Conservation (phyloP, 2,329 filamentous ascomycete genomes). For the Leptodontidium sp. region DNA sequence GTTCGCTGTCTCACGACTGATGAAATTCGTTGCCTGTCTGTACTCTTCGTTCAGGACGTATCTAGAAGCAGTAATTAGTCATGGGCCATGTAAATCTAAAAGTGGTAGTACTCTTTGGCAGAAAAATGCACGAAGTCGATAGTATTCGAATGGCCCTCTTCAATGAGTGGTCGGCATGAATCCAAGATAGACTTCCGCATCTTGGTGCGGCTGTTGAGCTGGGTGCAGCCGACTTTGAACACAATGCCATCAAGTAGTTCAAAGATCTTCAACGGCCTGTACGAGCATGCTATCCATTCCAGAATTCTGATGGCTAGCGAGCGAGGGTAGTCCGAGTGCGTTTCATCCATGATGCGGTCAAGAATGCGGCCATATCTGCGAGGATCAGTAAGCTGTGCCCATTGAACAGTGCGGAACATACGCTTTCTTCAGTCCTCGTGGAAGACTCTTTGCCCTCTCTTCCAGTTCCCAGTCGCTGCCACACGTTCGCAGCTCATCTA, state of each 20-base stretch:
- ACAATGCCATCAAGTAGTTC: background rate
- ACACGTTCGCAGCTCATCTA: background rate
- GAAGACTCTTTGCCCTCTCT: background rate
- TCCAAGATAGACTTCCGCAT: too few species aligned
- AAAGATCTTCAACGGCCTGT: background rate
- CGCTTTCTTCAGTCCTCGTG: background rate
- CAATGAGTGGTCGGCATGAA: background rate
- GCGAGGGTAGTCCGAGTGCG: too few species aligned
- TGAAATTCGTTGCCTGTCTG: background rate
- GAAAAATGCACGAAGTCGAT: background rate
- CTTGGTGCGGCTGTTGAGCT: background rate
- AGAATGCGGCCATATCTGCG: slow-evolving; percentile 3
- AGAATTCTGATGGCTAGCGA: background rate
- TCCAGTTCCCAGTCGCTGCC: background rate
- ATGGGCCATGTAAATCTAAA: background rate
- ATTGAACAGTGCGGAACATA: too few species aligned
- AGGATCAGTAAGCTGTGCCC: too few species aligned
- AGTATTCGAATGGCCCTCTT: background rate
- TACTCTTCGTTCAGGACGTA: background rate
- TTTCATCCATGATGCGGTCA: background rate
- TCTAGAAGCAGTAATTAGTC: background rate
- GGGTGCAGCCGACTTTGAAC: background rate
- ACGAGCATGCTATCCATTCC: background rate
- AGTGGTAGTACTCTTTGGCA: background rate
- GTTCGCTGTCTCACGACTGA: background rate